These are phyloP conservation scores for Ophiostoma himal-ulmi DNA, from an alignment of 2,329 filamentous ascomycete genomes.

Conservation along the genomic window DNA sequence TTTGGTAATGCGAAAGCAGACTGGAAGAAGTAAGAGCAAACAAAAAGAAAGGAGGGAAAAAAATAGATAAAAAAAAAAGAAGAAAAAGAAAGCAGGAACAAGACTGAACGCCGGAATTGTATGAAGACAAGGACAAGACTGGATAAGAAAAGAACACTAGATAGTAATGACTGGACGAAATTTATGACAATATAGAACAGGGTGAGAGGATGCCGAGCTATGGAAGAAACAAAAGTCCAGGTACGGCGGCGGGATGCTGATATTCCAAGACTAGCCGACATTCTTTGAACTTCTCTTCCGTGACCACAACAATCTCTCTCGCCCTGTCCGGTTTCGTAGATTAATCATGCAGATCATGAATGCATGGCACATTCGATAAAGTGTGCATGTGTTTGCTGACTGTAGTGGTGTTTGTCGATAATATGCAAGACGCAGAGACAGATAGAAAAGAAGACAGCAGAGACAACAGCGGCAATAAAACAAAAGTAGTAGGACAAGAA, in stretches of 20 bases:
- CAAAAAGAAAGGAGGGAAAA: neutral
- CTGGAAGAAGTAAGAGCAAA: neutral
- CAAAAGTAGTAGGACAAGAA: conserved; percentile 16
- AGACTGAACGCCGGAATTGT: neutral
- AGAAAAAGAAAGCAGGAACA: neutral
- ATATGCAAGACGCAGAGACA: neutral
- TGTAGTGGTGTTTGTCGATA: neutral
- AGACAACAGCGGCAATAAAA: neutral
- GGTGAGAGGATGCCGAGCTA: neutral
- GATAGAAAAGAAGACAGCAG: neutral
- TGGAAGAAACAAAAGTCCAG: neutral
- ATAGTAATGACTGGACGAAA: neutral
- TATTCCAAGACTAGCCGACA: conserved; percentile 3
- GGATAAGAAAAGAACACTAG: neutral
- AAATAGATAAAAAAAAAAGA: neutral
- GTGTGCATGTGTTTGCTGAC: neutral
- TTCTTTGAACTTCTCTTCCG: neutral
- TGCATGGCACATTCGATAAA: conserved; percentile 22
- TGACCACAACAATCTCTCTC: neutral
- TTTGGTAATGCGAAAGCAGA: neutral
- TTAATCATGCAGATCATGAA: conserved; percentile 26
- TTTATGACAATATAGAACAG: neutral
- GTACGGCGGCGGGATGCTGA: neutral
- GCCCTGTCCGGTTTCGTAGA: conserved; percentile 21
- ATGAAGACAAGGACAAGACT: neutral